Base-by-base conservation (phyloP, 2,329 filamentous ascomycete species). In the Fusarium sp. region DNA sequence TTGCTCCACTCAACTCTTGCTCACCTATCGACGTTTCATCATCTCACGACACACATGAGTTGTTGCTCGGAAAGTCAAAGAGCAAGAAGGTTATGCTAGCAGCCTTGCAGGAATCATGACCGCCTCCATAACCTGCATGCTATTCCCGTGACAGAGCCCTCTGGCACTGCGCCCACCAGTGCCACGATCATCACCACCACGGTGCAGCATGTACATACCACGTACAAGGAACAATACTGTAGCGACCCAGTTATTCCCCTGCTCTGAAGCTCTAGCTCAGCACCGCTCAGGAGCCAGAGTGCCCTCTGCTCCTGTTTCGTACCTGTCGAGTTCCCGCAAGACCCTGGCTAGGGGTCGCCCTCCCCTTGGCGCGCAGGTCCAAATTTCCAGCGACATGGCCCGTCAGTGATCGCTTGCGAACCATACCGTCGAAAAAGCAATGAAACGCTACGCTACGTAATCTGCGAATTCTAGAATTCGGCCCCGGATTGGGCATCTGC, bases 371-470 rank as follows among this genome's bases (percentile, higher is more conserved):
- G 45, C 74, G 77, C 76, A 74, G 70, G 66, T 79, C 73, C 77
- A 79, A 79, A 79, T 79, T 79, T 79, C 77, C 72, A 78, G 60
- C 57, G 66, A 71, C 68, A 58, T 72, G 73, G 71, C 69, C 50
- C 24, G 35, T 57, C 50, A 45, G 62, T 62, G 67, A 72, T 77
- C 60, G 63, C 67, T 69, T 60, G 38, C 66, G 66, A 68, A 56
- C 76, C 70, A 74, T 67, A 52, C 64, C 57, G 31, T 65, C 67
- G 50, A 67, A 63, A 74, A 64, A 62, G 52, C 62, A 78, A 77
- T 65, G 69, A 66, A 68, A 74, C 65, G 45, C 65, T 66, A 65
- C 54, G 65, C 66, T 68, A 61, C 63, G 69, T 69, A 71, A 70
- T 73, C 69, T 70, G 66, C 62, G 58, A 61, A 52, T 69, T 73